Conservation (phyloP, 176 grass and related monocot genomes). For the Avena sativa region DNA sequence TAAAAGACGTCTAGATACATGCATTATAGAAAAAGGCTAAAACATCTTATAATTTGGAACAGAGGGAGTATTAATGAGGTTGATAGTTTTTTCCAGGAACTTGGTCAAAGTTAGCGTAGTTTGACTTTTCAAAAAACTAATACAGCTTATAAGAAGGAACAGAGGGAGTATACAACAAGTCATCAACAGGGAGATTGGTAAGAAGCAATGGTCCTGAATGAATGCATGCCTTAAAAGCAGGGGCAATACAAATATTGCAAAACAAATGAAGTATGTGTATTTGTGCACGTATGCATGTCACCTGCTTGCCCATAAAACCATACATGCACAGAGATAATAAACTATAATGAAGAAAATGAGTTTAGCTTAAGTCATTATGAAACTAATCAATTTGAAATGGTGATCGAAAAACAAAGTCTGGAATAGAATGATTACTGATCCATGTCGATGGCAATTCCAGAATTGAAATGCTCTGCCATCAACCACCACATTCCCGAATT, state of each 20-base stretch:
- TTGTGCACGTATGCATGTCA: neutral
- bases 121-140: no score
- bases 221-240: neutral
- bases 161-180: neutral
- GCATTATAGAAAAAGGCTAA: no score
- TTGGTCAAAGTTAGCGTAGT: no score
- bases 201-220: slow-evolving; percentile 15
- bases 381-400: neutral
- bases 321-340: neutral
- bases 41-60: no score
- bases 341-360: neutral
- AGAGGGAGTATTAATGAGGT: no score
- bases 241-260: neutral
- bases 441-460: slow-evolving; percentile 71
- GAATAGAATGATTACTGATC: slow-evolving; percentile 60
- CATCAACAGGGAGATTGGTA: neutral
- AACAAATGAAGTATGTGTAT: neutral
- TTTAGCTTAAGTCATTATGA: neutral
- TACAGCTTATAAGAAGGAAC: no score
- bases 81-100: no score
- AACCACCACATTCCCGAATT: slow-evolving; percentile 84
- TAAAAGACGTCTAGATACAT: no score
- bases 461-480: slow-evolving; percentile 86
- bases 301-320: slow-evolving; percentile 8
- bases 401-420: neutral